Percentiles rank a stretch among this genome's conserved stretches.
Evolutionary conservation across 1,284 basidiomycete genomes (phyloP).

Genomic region (Puccinia novopanici): DNA sequence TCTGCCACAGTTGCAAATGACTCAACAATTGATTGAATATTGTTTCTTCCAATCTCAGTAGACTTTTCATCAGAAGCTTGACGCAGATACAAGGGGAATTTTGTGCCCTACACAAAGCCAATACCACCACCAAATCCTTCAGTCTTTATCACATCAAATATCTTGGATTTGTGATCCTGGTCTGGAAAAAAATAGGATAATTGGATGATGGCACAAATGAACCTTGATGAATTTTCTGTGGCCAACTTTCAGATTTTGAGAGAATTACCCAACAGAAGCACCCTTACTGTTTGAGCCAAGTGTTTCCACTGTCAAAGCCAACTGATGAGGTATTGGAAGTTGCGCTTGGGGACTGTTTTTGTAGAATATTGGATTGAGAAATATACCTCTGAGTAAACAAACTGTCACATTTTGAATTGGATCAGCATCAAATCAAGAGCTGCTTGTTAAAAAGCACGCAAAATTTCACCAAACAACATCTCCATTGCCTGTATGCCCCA

Average conservation of each 20-base stretch:
- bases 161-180: not conserved
- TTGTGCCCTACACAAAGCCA: too few species aligned
- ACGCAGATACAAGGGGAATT: not conserved
- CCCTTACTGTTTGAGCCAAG: conserved; percentile 40
- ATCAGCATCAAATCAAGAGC: too few species aligned
- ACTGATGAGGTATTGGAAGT: too few species aligned
- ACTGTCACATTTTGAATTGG: too few species aligned
- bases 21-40: not conserved
- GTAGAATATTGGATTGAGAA: not conserved
- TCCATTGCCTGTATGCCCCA: too few species aligned
- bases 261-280: conserved; percentile 2
- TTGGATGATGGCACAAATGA: not conserved
- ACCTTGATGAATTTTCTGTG: conserved; percentile 12
- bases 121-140: too few species aligned
- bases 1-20: not conserved
- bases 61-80: too few species aligned
- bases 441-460: too few species aligned
- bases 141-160: too few species aligned
- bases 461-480: too few species aligned
- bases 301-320: not conserved
- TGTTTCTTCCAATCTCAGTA: not conserved
- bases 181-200: not conserved
- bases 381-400: not conserved
- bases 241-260: not conserved
- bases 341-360: too few species aligned